phyloP scores from a whole-genome alignment of 352 stramenopile genomes.

The Pythium phragmitis region DNA sequence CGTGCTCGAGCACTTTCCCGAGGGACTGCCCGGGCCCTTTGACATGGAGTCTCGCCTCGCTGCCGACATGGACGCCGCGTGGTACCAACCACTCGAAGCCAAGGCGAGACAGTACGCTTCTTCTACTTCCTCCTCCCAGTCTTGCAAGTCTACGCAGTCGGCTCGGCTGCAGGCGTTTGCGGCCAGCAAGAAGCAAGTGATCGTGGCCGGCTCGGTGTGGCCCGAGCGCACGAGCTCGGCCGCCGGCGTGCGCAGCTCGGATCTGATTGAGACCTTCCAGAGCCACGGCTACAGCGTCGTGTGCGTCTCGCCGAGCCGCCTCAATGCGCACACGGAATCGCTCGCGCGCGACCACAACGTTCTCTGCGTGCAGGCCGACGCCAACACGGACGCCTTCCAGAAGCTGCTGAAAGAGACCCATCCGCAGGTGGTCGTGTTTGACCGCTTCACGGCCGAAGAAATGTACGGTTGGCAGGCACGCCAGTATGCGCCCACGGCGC shows the following conservation, averaged over 20 bases:
- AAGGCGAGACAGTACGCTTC: slow-evolving; percentile 27
- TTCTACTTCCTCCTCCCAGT: not conserved
- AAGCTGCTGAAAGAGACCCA: slow-evolving; percentile 52
- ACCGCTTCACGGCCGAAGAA: slow-evolving; percentile 83
- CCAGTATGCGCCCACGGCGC: slow-evolving; percentile 72
- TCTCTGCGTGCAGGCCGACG: slow-evolving; percentile 64
- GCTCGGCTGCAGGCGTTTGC: slow-evolving; percentile 45
- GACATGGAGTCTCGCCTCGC: slow-evolving; percentile 68
- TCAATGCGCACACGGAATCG: slow-evolving; percentile 66
- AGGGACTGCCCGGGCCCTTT: slow-evolving; percentile 77
- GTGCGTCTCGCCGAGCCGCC: slow-evolving; percentile 72
- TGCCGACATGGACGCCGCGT: slow-evolving; percentile 64
- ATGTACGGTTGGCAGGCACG: slow-evolving; percentile 85
- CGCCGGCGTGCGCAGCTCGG: slow-evolving; percentile 80
- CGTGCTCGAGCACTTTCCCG: slow-evolving; percentile 72
- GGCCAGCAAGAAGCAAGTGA: slow-evolving; percentile 61
- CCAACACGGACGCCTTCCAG: slow-evolving; percentile 71
- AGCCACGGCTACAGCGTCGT: slow-evolving; percentile 63
- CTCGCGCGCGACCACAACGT: slow-evolving; percentile 48
- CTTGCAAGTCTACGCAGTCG: slow-evolving; percentile 18
- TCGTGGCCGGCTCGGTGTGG: slow-evolving; percentile 77
- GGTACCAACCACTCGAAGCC: slow-evolving; percentile 74
- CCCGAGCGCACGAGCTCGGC: slow-evolving; percentile 87
- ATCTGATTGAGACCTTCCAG: slow-evolving; percentile 71
- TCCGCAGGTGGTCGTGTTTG: slow-evolving; percentile 76